Base-by-base conservation (phyloP, 257 asterid genomes). In the Marsdenia floribunda region DNA sequence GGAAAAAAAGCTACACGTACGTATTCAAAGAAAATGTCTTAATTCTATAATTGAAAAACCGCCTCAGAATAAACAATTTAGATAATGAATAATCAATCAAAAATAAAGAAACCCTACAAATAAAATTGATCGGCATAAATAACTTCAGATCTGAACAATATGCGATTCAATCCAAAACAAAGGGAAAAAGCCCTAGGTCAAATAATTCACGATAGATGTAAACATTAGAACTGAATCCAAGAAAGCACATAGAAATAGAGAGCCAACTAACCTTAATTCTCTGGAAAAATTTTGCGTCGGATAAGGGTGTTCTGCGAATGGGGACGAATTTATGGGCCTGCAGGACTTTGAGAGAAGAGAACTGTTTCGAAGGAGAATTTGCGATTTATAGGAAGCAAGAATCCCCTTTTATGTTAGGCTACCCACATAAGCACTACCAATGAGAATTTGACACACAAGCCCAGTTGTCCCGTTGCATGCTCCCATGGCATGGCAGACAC, bases 391-490 rank as follows among this genome's bases (percentile, higher is more conserved):
- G 13, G 49, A 8, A 44, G 49, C 12, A 2, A 2, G 49, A 44
- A 37, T 1, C 15, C 15, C 5, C 0, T 18, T 19, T 74, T 10
- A 22, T 44, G 0, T 2, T 24, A n/a, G 5, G 53, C 3, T n/a
- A 10, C 42, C 76, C 76, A 71, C 80, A 66, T 77, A 77, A 49
- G 22, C 12, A 2, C 5, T 0, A 3, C 80, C 80, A 71, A 77
- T 77, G 6, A 63, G 3, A 2, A 4, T 1, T 2, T 1, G 76
- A 73, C 80, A 77, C 68, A 10, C 59, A 19, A 44, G 49, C 13
- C 6, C 2, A 44, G 12, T 44, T 8, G 49, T 44, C 9, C 10
- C 8, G 49, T 44, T 44, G 49, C 49, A 44, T 44, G 49, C 2
- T 44, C 6, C 8, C 49, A 8, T 42, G 9, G 46, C 49, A 8